Evolutionary conservation across 768 basidiomycete genomes (phyloP).

Genomic region (Russula emetica): DNA sequence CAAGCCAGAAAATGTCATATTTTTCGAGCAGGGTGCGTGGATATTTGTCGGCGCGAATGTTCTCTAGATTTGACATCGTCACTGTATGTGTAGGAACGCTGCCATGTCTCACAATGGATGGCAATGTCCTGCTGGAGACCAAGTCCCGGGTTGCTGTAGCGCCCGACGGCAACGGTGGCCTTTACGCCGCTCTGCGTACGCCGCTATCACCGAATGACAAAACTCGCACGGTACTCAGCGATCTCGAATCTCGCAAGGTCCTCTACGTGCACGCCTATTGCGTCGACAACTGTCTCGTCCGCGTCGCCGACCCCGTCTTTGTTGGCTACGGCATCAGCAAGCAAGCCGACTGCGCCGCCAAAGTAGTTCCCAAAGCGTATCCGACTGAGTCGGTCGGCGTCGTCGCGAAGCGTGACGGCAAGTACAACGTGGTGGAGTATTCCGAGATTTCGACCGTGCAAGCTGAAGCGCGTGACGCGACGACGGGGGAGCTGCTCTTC

Average conservation of each 20-base stretch:
- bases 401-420: conserved; percentile 75
- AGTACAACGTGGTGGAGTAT: conserved; percentile 94
- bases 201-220: conserved; percentile 60
- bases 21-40: conserved; percentile 91
- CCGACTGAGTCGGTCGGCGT: conserved; percentile 95
- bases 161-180: conserved; percentile 95
- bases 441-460: conserved; percentile 90
- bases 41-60: background rate
- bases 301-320: conserved; percentile 96
- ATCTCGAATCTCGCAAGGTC: conserved; percentile 70
- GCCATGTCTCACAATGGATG: conserved; percentile 90
- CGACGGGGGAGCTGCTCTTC: conserved; percentile 77
- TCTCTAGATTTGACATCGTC: background rate
- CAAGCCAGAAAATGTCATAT: conserved; percentile 68
- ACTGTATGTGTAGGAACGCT: conserved; percentile 63
- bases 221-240: conserved; percentile 73
- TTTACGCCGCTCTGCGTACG: conserved; percentile 88
- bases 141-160: conserved; percentile 83
- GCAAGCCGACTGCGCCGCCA: conserved; percentile 87
- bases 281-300: conserved; percentile 98
- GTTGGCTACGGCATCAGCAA: conserved; percentile 90
- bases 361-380: conserved; percentile 87
- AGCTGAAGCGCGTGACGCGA: conserved; percentile 65
- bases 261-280: conserved; percentile 93
- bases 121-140: conserved; percentile 85